Base-by-base conservation (phyloP, 306 rosid species). In the Fragaria ananassa region DNA sequence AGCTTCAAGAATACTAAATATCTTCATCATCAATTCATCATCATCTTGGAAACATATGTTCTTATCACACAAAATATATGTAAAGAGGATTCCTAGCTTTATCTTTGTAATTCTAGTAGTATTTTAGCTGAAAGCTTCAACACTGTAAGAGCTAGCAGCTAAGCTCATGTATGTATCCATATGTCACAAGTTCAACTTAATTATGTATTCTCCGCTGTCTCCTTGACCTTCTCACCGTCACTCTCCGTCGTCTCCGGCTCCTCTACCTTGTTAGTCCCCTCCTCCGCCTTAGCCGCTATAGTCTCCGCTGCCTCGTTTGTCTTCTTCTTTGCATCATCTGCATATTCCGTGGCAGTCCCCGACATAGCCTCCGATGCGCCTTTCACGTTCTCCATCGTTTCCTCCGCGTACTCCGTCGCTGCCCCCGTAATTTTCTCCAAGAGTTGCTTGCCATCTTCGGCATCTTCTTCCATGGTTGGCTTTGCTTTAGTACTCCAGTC, bases 291-390 rank as follows among this genome's bases (percentile, higher is more conserved):
- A 19, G 80, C 89, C 5, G 39, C 39, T 14, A 67, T 74, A 10
- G 78, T 37, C 2, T 25, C 8, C 10, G 83, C 76, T 27, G 61
- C 67, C 21, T 79, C 81, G 8, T 70, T 51, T 0, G 60, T 50
- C 3, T 82, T 68, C 68, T 86, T 72, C 80, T 83, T 88, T 1
- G 79, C 86, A 60, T 73, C 84, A 79, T 87, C 91, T n/a, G 85
- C 89, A 0, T 78, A 10, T n/a, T 83, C 84, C n/a, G 71, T 83
- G 0, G 89, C 78, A 70, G 72, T 80, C 25, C 79, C 88, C 6
- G 41, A 27, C 9, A 63, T 69, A 14, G 73, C 23, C 1, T 13
- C 6, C 3, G 84, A 65, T 42, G 61, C 74, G 14, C 74, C 79
- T 19, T 74, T 44, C 0, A 47, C 29, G 62, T 77, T 84, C 67